phyloP scores from a whole-genome alignment of 768 basidiomycete genomes.

The Mycena pura region DNA sequence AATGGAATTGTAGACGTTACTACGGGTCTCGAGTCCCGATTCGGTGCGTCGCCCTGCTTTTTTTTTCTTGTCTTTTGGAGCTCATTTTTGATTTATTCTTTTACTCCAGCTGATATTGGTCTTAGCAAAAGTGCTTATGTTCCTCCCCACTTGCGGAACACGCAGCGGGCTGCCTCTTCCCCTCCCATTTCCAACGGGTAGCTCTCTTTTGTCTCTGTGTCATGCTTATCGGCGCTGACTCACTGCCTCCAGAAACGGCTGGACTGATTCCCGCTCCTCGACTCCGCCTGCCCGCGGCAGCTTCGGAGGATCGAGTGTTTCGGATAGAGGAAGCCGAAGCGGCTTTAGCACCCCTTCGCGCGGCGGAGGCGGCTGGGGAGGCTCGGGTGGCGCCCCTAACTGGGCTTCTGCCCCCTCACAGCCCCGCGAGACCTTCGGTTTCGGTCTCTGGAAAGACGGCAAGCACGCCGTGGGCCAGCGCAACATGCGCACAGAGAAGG shows the following conservation, averaged over 20 bases:
- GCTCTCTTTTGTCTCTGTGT: constrained; percentile 31
- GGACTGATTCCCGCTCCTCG: constrained; percentile 74
- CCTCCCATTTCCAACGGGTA: constrained; percentile 62
- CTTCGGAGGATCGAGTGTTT: constrained; percentile 51
- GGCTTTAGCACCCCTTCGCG: constrained; percentile 49
- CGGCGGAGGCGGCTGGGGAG: constrained; percentile 50
- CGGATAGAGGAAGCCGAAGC: constrained; percentile 45
- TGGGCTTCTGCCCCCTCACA: constrained; percentile 49
- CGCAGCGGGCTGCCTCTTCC: constrained; percentile 84
- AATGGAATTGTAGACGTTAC: constrained; percentile 89
- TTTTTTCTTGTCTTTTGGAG: constrained; percentile 10
- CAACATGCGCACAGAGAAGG: constrained; percentile 92
- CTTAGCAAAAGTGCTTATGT: constrained; percentile 86
- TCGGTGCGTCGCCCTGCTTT: constrained; percentile 56
- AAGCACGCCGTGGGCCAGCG: constrained; percentile 83
- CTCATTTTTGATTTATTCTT: constrained; percentile 11
- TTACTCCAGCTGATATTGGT: constrained; percentile 69
- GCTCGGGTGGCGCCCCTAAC: constrained; percentile 39
- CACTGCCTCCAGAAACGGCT: constrained; percentile 60
- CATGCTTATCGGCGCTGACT: constrained; percentile 12
- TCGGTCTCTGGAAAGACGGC: constrained; percentile 89
- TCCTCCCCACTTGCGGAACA: constrained; percentile 85
- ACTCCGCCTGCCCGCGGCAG: constrained; percentile 65
- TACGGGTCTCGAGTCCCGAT: constrained; percentile 75
- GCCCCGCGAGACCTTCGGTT: constrained; percentile 62